phyloP scores from a whole-genome alignment of 306 rosid genomes.

The Arachis stenosperma region DNA sequence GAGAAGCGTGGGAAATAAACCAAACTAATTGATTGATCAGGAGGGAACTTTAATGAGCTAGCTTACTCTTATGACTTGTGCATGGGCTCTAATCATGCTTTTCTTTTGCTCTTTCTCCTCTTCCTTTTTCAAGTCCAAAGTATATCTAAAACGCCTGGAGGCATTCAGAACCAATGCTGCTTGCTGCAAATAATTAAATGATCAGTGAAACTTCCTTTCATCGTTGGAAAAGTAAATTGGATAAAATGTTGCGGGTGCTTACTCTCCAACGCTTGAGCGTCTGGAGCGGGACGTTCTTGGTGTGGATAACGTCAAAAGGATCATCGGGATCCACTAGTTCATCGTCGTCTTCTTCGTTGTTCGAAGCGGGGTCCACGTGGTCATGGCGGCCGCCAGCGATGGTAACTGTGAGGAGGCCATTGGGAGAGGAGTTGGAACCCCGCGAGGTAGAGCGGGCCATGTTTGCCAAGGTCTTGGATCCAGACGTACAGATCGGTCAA shows the following conservation, averaged over 20 bases:
- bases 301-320: constrained; percentile 75
- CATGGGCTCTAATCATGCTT: constrained; percentile 87
- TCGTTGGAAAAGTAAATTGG: background rate
- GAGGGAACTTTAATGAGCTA: background rate
- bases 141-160: constrained; percentile 86
- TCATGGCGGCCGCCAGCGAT: constrained; percentile 21
- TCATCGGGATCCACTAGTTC: constrained; percentile 41
- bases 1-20: constrained; percentile 8
- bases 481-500: no score
- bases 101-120: constrained; percentile 70
- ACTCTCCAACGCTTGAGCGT: constrained; percentile 85
- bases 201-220: constrained; percentile 12
- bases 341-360: constrained; percentile 35
- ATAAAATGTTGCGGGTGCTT: background rate
- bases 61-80: constrained; percentile 92
- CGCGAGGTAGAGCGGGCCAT: constrained; percentile 54
- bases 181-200: constrained; percentile 58
- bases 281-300: constrained; percentile 77
- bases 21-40: background rate
- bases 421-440: constrained; percentile 58
- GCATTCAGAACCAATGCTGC: constrained; percentile 90
- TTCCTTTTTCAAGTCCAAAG: constrained; percentile 79
- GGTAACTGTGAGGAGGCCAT: constrained; percentile 53
- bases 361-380: background rate
- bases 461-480: constrained; percentile 4